Evolutionary conservation across 176 grass and related monocot species (phyloP).

Genomic region (Tuctoria greenei): DNA sequence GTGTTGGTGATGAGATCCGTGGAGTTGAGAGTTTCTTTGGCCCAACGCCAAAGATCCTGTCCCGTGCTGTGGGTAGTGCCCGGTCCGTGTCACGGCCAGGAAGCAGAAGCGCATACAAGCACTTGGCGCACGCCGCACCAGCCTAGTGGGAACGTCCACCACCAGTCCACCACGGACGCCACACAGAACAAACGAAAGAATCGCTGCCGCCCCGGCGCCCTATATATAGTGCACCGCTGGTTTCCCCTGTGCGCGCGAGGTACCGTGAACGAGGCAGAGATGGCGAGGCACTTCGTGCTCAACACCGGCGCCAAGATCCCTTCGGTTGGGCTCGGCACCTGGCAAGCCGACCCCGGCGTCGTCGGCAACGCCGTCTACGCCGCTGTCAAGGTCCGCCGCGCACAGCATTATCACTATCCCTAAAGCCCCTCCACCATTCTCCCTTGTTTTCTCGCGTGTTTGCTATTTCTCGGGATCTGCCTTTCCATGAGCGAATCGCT

Average conservation of each 20-base stretch:
- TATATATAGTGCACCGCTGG: too few relatives aligned
- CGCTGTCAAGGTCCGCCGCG: constrained; percentile 65
- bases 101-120: not conserved
- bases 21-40: not conserved
- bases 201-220: not conserved
- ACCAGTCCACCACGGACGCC: not conserved
- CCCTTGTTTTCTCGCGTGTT: not conserved
- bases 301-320: constrained; percentile 90
- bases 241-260: not conserved
- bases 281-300: constrained; percentile 76
- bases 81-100: not conserved
- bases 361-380: constrained; percentile 66
- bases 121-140: not conserved
- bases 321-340: constrained; percentile 86
- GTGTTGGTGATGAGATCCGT: not conserved
- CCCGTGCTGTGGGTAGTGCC: not conserved
- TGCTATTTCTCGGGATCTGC: not conserved
- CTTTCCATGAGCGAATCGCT: not conserved
- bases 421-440: not conserved
- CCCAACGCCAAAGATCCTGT: not conserved
- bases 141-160: not conserved
- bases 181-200: not conserved
- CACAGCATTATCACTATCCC: too few relatives aligned
- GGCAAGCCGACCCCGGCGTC: constrained; percentile 55
- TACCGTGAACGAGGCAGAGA: constrained; percentile 17